Evolutionary conservation across 768 basidiomycete species (phyloP).

Genomic region (Pleurotus citrinopileatus): DNA sequence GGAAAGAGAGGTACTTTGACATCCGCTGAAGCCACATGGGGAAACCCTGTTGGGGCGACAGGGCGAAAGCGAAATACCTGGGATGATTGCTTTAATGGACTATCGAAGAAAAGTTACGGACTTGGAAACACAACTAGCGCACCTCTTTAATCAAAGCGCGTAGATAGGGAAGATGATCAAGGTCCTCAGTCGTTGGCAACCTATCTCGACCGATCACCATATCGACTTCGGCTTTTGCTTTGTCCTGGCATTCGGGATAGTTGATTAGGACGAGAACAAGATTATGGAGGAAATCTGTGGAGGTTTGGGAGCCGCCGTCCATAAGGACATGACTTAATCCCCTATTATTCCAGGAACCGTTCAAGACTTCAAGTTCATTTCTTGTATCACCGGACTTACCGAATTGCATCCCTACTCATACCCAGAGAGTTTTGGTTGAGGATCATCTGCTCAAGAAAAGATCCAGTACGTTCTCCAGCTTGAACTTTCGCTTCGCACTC

Average conservation of each 20-base stretch:
- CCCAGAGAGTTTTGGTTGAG: conserved; percentile 10
- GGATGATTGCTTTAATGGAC: neutral
- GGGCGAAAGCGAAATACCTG: conserved; percentile 19
- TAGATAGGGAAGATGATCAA: conserved; percentile 20
- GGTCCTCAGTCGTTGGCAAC: conserved; percentile 23
- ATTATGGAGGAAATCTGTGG: conserved; percentile 9
- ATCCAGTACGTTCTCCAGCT: conserved; percentile 18
- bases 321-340: conserved; percentile 27
- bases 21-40: conserved; percentile 13
- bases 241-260: conserved; percentile 22
- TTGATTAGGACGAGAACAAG: conserved; percentile 24
- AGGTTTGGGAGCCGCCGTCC: conserved; percentile 28
- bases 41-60: conserved; percentile 15
- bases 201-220: conserved; percentile 22
- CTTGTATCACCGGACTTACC: conserved; percentile 3
- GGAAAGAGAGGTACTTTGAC: neutral
- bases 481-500: conserved; percentile 3
- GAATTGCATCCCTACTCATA: conserved; percentile 9
- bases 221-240: conserved; percentile 27
- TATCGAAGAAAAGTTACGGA: neutral
- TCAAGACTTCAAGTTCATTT: neutral
- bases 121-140: too few species aligned
- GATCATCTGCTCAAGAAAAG: conserved; percentile 23
- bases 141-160: conserved; percentile 23
- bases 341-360: conserved; percentile 11